A percentile compares a stretch with the other conserved stretches of the same genome.
These are phyloP conservation scores for Misopates orontium DNA, from an alignment of 257 asterid species.

Conservation along the genomic window DNA sequence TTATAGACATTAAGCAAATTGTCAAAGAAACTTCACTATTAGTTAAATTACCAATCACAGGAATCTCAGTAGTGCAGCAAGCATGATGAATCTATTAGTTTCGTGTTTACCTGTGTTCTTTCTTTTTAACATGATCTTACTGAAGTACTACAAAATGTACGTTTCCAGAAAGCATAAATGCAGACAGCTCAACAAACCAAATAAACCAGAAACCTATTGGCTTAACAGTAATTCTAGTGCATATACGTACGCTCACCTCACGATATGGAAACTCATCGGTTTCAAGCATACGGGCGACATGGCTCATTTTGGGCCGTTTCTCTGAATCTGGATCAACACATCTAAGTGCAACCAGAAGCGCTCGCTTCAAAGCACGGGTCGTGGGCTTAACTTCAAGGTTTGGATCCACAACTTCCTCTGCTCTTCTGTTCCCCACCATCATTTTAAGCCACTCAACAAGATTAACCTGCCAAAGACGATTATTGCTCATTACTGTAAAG, in stretches of 20 bases:
- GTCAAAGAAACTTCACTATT: no score
- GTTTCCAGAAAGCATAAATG: neutral
- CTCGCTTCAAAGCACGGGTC: conserved; percentile 77
- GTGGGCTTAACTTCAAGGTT: conserved; percentile 69
- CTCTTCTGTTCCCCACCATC: conserved; percentile 92
- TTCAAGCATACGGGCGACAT: conserved; percentile 86
- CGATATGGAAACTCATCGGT: conserved; percentile 76
- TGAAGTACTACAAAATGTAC: neutral
- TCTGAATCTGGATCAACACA: conserved; percentile 96
- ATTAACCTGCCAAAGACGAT: conserved; percentile 61
- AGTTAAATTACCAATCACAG: neutral
- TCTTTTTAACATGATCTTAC: neutral
- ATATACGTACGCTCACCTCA: conserved; percentile 50
- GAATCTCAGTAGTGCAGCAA: neutral
- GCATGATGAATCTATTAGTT: neutral
- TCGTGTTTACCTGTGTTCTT: neutral
- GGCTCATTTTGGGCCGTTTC: conserved; percentile 93
- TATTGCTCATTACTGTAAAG: conserved; percentile 7
- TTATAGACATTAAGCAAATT: no score
- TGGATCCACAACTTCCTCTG: conserved; percentile 93
- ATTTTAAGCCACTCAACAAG: conserved; percentile 98
- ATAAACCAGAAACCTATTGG: neutral
- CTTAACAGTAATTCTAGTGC: conserved; percentile 1
- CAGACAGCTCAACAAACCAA: neutral
- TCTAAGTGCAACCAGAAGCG: conserved; percentile 84